These are phyloP conservation scores for Myriosclerotinia scirpicola DNA, from an alignment of 2,329 filamentous ascomycete species.

Conservation along the genomic window DNA sequence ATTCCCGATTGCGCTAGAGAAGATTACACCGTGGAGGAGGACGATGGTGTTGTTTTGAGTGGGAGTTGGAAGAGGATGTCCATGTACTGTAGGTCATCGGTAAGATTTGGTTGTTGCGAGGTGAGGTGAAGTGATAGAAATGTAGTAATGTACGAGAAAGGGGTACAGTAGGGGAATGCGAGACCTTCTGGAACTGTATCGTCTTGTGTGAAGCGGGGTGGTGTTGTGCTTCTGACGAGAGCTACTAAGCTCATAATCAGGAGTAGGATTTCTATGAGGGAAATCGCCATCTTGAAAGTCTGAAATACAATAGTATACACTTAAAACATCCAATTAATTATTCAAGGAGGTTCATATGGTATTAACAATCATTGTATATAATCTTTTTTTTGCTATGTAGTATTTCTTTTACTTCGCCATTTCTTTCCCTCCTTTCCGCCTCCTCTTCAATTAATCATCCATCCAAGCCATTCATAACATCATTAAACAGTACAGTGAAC, in stretches of 20 bases:
- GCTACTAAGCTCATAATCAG: neutral
- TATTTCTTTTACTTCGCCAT: neutral
- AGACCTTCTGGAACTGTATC: conserved; percentile 4
- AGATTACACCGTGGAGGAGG: conserved; percentile 57
- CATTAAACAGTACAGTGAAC: neutral
- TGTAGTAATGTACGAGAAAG: too few species aligned
- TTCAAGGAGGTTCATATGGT: neutral
- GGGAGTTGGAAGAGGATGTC: conserved; percentile 3
- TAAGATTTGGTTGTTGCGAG: conserved; percentile 31
- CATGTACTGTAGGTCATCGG: neutral
- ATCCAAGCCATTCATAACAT: neutral
- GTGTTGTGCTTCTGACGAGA: neutral
- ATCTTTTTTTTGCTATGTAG: neutral
- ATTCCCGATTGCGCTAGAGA: conserved; percentile 55
- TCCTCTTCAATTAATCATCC: neutral
- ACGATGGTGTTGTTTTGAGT: conserved; percentile 45
- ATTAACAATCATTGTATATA: too few species aligned
- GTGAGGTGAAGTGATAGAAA: conserved; percentile 39
- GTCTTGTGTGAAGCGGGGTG: neutral
- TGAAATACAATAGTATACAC: neutral
- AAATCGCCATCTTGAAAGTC: neutral
- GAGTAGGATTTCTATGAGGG: neutral
- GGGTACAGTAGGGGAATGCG: conserved; percentile 1
- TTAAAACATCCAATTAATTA: neutral
- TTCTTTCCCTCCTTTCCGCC: neutral